These are phyloP conservation scores for Venturia effusa DNA, from an alignment of 2,329 filamentous ascomycete genomes.

Conservation along the genomic window DNA sequence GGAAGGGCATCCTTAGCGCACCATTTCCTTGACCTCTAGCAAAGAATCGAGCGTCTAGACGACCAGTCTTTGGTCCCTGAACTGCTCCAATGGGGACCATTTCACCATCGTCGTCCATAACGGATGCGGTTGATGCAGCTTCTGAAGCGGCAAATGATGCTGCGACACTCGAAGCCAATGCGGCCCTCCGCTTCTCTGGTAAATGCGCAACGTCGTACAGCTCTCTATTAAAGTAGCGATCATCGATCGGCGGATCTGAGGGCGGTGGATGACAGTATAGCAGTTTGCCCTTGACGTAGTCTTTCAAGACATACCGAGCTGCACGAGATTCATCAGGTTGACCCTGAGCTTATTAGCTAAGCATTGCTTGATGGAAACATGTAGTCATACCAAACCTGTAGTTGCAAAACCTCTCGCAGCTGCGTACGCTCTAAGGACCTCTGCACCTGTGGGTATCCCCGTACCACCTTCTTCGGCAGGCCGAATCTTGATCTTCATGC, in stretches of 20 bases:
- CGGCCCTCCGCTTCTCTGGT: constrained; percentile 66
- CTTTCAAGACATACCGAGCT: constrained; percentile 81
- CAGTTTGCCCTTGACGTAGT: constrained; percentile 94
- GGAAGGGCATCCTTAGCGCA: constrained; percentile 70
- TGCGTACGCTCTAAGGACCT: constrained; percentile 78
- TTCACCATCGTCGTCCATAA: constrained; percentile 38
- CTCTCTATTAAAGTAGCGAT: constrained; percentile 71
- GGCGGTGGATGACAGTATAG: constrained; percentile 87
- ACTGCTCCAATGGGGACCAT: constrained; percentile 27
- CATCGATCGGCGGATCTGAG: constrained; percentile 50
- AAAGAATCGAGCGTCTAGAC: constrained; percentile 86
- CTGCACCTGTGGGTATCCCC: constrained; percentile 71
- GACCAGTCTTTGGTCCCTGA: constrained; percentile 61
- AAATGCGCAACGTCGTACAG: constrained; percentile 77
- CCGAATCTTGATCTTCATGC: constrained; percentile 73
- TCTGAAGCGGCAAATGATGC: constrained; percentile 6
- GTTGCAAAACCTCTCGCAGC: constrained; percentile 84
- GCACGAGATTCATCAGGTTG: constrained; percentile 91
- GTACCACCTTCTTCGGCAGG: constrained; percentile 87
- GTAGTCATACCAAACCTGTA: constrained; percentile 47
- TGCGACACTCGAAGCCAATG: constrained; percentile 33
- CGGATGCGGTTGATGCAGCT: constrained; percentile 19
- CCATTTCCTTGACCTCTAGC: constrained; percentile 49
- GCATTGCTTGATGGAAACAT: too few relatives aligned
- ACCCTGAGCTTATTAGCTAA: constrained; percentile 33